Percentiles rank a stretch among this genome's conserved stretches.
phyloP scores from a whole-genome alignment of 495 filamentous ascomycete genomes.

The Pyronema omphalodes region DNA sequence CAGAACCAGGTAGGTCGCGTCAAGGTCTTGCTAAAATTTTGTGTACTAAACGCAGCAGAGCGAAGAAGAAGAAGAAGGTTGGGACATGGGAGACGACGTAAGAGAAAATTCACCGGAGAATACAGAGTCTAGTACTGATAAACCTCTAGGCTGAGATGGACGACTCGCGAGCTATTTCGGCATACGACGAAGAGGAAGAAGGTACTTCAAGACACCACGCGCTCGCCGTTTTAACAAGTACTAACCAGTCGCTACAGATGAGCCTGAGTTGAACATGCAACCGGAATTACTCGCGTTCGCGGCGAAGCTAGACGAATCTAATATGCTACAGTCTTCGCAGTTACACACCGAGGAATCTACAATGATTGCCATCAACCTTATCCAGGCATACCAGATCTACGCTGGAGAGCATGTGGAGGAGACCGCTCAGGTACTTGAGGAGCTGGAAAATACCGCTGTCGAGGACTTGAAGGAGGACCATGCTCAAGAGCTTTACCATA shows the following conservation, averaged over 20 bases:
- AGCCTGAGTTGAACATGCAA: slow-evolving; percentile 9
- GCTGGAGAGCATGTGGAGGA: slow-evolving; percentile 24
- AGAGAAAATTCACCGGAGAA: slow-evolving; percentile 3
- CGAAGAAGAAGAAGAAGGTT: slow-evolving; percentile 17
- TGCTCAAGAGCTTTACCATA: background rate
- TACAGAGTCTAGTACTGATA: slow-evolving; percentile 11
- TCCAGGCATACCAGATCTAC: slow-evolving; percentile 11
- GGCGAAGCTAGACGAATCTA: slow-evolving; percentile 43
- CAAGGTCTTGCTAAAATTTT: slow-evolving; percentile 17
- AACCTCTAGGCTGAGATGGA: slow-evolving; percentile 23
- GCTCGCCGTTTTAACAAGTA: slow-evolving; percentile 4
- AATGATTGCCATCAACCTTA: slow-evolving; percentile 12
- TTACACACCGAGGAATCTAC: background rate
- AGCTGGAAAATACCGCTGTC: slow-evolving; percentile 17
- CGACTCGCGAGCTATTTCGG: slow-evolving; percentile 14
- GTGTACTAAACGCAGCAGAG: slow-evolving; percentile 4
- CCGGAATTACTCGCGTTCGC: slow-evolving; percentile 48
- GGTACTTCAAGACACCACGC: slow-evolving; percentile 7
- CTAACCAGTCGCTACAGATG: slow-evolving; percentile 1
- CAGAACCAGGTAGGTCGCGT: slow-evolving; percentile 18
- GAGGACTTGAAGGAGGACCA: slow-evolving; percentile 9
- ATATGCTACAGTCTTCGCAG: slow-evolving; percentile 9
- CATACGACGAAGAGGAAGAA: slow-evolving; percentile 8
- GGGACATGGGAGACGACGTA: slow-evolving; percentile 24
- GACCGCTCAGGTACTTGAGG: slow-evolving; percentile 20